A percentile compares a stretch with the other conserved stretches of the same genome.
phyloP scores from a whole-genome alignment of 2,329 filamentous ascomycete species.

The Paecilomyces variotii region DNA sequence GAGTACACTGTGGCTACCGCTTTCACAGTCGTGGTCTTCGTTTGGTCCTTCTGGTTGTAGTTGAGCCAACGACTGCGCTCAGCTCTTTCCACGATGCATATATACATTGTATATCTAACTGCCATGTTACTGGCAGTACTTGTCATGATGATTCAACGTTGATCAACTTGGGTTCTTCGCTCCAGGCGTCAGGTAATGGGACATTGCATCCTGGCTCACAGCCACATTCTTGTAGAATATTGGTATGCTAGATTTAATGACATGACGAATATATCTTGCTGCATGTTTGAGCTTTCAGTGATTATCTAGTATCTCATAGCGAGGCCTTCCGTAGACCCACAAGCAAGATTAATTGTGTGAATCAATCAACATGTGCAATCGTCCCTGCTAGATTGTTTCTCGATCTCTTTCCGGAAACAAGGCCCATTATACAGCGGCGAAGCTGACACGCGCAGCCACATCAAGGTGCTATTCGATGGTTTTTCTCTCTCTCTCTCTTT shows the following conservation, averaged over 20 bases:
- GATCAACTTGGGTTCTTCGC: not conserved
- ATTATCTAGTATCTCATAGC: too few relatives aligned
- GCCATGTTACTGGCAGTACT: not conserved
- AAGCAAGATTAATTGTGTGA: too few relatives aligned
- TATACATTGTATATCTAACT: not conserved
- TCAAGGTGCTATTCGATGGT: too few relatives aligned
- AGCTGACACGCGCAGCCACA: too few relatives aligned
- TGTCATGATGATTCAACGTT: not conserved
- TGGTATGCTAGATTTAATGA: not conserved
- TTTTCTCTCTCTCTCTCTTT: too few relatives aligned
- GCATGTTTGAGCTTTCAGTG: too few relatives aligned
- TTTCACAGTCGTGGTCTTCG: constrained; percentile 46
- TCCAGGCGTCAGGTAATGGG: not conserved
- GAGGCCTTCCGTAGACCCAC: too few relatives aligned
- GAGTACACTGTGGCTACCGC: constrained; percentile 46
- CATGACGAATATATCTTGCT: not conserved
- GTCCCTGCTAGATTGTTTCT: too few relatives aligned
- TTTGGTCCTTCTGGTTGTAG: constrained; percentile 28
- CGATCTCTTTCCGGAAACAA: too few relatives aligned
- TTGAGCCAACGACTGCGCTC: not conserved
- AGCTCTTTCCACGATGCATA: not conserved
- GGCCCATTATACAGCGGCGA: too few relatives aligned
- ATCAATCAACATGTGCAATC: too few relatives aligned
- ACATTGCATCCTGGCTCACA: not conserved
- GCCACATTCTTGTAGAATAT: not conserved